Evolutionary conservation across 1,284 basidiomycete genomes (phyloP), one percentile per base, ranked within the genome.

Genomic region (Vanrija pseudolonga): DNA sequence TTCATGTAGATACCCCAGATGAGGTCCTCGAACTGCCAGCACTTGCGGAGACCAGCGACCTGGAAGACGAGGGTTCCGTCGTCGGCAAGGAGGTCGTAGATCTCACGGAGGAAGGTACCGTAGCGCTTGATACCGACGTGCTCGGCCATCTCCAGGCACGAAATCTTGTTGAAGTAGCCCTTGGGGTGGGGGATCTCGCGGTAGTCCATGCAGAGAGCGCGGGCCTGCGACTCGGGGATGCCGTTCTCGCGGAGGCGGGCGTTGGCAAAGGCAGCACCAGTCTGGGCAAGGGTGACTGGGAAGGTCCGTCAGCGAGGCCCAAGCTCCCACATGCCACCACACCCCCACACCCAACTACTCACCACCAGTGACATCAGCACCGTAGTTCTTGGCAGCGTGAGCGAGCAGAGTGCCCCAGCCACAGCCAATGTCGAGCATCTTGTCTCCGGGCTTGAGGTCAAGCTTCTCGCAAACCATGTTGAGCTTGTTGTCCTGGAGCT

Each of bases 401-500:
- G 95, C 86, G 47, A 85, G 83, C 53, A 99, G 85, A 1, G 96
- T 98, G 28, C 95, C 96, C 96, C 95, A 98, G 47, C 96, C 96
- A 73, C 96, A 98, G 36, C 95, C 95, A 62, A 97, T 90, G 73
- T 85, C 83, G 54, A 98, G 85, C 36, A 98, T 81, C 60, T 85
- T 82, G 76, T 94, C 91, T 0, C 81, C 82, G 22, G 89, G 84
- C 71, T 96, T 80, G 53, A 98, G 83, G 72, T 88, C 83, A 61
- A 99, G 85, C 78, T 98, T 98, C 69, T 88, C 88, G 80, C 95
- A 98, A 37, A 98, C 94, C 59, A 96, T 79, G 38, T 87, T 86
- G 60, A 98, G 85, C 77, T 98, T 98, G 84, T 98, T 99, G 78
- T 98, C 95, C 80, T 99, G 96, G 38, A 99, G 84, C 69, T 95